Base-by-base conservation (phyloP, 1,139 yeast species). In the Yamadazyma jaroonii region DNA sequence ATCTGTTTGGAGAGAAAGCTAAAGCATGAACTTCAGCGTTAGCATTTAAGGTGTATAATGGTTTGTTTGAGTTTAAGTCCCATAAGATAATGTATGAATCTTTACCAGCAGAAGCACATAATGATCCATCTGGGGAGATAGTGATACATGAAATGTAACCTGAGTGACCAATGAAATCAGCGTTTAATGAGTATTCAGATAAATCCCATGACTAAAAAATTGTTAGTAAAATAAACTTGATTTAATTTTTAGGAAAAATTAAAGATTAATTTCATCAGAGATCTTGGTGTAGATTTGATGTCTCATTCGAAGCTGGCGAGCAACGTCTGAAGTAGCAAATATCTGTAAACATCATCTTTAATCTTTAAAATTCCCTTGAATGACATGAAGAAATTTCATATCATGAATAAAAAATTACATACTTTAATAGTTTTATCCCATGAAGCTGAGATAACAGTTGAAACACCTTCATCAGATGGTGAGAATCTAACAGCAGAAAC, bases 1-100 rank as follows among this genome's bases (percentile, higher is more conserved):
- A 94, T 85, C 98, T 90, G 95, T 88, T 87, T 77, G 99, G 98
- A 71, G 98, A 90, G 96, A 92, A 94, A 63, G 97, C 95, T 69
- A 92, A 84, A 68, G 97, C 94, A 75, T 87, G 88, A 61, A 94
- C 92, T 81, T 92, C 98, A 66, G 92, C 94, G 71, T 94, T 88
- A 59, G 96, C 94, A 63, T 80, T 79, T 72, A 92, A 84, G 65
- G 96, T 84, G 95, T 89, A 92, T 66, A 90, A 80, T 65, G 92
- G 85, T 69, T 76, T 73, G 79, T 86, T 83, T 61, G 81, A 73
- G 81, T 84, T 81, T 75, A 92, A 83, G 79, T 90, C 95, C 99
- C 99, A 92, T 72, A 94, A 84, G 89, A 88, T 84, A 80, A 92
- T 86, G 63, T 84, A 84, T 76, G 98, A 98, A 70, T 92, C 98